Evolutionary conservation across 2,329 filamentous ascomycete genomes (phyloP), one percentile per base, ranked within the genome.

Genomic region (Calonectria multiphialidica): DNA sequence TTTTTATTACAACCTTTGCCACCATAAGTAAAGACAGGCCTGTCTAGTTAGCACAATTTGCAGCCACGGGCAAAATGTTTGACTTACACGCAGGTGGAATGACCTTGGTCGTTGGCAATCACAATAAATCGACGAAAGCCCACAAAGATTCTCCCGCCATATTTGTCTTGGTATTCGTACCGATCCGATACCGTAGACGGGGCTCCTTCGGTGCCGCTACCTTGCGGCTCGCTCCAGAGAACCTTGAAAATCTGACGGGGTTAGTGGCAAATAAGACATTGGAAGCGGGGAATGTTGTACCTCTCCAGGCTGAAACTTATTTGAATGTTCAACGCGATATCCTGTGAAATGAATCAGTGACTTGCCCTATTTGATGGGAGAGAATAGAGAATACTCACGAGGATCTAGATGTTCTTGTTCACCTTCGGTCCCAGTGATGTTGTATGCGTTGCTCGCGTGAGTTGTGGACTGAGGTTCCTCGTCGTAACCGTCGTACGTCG

Each of bases 1-100:
- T 70, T 81, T 78, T 91, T 91, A 18, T 78, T 85, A 76, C 89
- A 91, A 1, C 80, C 90, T 71, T 86, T 84, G 25, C 83, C 83
- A n/a, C 86, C 85, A 72, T 91, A 91, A 0, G 89, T 90, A 25
- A 88, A 81, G 63, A 91, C 90, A 1, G 89, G 88, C 15, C 89
- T 90, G 68, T 5, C 4, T 40, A 37, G 64, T 79, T 40, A 79
- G 75, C 63, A 57, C 7, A 16, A 28, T 44, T 13, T 7, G 28
- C 21, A 6, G 30, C 2, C 30, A 50, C 23, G 7, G 28, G n/a
- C 18, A 68, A 50, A 18, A 2, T 8, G 21, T 18, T 30, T 64
- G 21, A 80, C 87, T 84, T 85, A 91, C 89, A 91, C 87, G 83
- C 89, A 90, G 28, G 85, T 87, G 72, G 87, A 89, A 72, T 90